Conservation (phyloP, 2,329 filamentous ascomycete species). For the Trichoderma hamatum region DNA sequence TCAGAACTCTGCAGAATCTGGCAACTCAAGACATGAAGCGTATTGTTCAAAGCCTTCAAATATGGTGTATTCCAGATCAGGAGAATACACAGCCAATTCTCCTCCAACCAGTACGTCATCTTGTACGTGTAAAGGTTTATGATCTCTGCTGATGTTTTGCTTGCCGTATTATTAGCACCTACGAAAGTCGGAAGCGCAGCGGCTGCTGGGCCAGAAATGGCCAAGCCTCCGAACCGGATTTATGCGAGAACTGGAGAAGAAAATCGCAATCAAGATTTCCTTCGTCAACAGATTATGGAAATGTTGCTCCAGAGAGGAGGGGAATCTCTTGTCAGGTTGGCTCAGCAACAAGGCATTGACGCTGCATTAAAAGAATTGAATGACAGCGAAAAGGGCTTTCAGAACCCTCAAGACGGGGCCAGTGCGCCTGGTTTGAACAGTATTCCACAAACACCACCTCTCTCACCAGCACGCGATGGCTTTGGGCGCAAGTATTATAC, state of each 20-base stretch:
- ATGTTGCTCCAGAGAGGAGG: not conserved
- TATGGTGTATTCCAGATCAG: no score
- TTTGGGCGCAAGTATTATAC: not conserved
- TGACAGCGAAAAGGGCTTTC: no score
- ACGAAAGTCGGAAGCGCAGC: not conserved
- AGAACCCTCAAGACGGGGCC: no score
- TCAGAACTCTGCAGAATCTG: no score
- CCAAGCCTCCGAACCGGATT: no score
- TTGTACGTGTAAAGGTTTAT: not conserved
- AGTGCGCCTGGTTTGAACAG: no score
- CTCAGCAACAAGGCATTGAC: not conserved
- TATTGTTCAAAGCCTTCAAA: no score
- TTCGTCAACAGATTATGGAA: not conserved
- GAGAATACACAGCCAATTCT: not conserved
- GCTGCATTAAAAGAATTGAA: no score
- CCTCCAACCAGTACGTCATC: not conserved
- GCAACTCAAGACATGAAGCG: no score
- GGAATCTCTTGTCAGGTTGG: not conserved
- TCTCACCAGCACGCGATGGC: not conserved
- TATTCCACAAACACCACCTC: constrained; percentile 1
- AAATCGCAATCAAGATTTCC: not conserved
- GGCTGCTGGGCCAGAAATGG: no score
- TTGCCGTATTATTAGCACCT: not conserved
- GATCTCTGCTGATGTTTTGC: not conserved
- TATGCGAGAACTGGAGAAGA: not conserved